Evolutionary conservation across 2,329 filamentous ascomycete species (phyloP), one percentile per base, ranked within the genome.

Genomic region (Trichoderma breve): DNA sequence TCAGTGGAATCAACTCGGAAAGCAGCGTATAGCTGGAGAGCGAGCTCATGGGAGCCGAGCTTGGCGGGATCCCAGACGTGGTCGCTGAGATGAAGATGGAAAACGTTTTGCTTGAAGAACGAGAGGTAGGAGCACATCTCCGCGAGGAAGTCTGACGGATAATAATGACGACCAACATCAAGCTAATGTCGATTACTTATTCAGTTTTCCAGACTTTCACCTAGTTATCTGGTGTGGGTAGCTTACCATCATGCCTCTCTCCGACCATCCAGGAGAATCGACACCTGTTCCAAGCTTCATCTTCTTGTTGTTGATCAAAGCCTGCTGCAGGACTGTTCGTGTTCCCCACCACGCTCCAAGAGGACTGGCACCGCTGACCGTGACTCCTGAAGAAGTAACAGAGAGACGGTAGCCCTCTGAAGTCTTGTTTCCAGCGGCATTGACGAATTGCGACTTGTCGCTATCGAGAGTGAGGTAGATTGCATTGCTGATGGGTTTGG

Each of bases 341-440:
- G 87, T 89, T 57, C 84, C 88, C 88, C 88, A 89, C 85, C 86
- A 89, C 57, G 83, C 84, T 14, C 88, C 88, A 3, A 88, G 80
- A 0, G 87, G 83, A 65, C 86, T 87, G 6, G 86, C 86, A 2
- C 87, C 88, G 4, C 80, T 80, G 74, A 90, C 84, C 7, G 78
- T 80, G 12, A 88, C 78, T 3, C 83, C 82, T 9, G 79, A 75
- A 6, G 76, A 72, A n/a, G 79, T 80, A 3, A 87, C 79, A 12
- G 81, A 78, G 9, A 89, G 78, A 6, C 79, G 79, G 76, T 89
- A 87, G 8, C 83, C 85, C 75, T 89, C 86, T 0, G 84, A 82
- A 0, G 85, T 87, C 63, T 76, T 76, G 8, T 83, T 79, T 0
- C 85, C 85, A 9, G 83, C 84, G 6, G 80, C 85, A 75, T 86